phyloP scores from a whole-genome alignment of 768 basidiomycete genomes.

The Tricholoma hemisulphureum region DNA sequence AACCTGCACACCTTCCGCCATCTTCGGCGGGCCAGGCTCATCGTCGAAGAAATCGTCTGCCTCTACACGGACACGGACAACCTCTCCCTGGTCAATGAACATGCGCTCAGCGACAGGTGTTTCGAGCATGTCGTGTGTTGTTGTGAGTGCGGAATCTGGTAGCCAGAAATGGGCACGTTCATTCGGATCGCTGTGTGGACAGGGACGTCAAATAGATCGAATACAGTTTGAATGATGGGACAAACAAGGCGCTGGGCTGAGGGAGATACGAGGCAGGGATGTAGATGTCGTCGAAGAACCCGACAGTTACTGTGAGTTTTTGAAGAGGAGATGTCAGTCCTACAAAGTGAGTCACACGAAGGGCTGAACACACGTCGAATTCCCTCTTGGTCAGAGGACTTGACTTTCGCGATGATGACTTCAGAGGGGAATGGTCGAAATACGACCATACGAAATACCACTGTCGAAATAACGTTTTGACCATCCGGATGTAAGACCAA shows the following conservation, averaged over 20 bases:
- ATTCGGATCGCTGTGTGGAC: conserved; percentile 63
- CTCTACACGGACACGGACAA: conserved; percentile 76
- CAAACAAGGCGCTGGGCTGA: conserved; percentile 76
- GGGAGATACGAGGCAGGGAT: conserved; percentile 80
- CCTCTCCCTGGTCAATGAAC: conserved; percentile 78
- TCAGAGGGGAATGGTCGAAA: conserved; percentile 91
- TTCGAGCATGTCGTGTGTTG: conserved; percentile 66
- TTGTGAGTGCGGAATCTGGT: conserved; percentile 53
- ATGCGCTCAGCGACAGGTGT: conserved; percentile 63
- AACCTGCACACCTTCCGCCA: conserved; percentile 63
- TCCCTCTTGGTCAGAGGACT: conserved; percentile 81
- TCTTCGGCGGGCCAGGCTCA: conserved; percentile 81
- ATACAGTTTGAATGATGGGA: conserved; percentile 2
- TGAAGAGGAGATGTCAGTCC: conserved; percentile 1
- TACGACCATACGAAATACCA: conserved; percentile 84
- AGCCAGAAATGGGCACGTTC: conserved; percentile 86
- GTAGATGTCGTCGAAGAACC: conserved; percentile 94
- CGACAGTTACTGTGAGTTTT: conserved; percentile 71
- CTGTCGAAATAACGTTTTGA: conserved; percentile 42
- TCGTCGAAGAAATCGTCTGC: conserved; percentile 83
- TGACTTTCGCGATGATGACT: conserved; percentile 85
- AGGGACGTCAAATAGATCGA: neutral
- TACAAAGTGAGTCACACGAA: neutral
- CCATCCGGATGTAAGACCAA: neutral
- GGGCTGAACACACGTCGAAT: conserved; percentile 65